These are phyloP conservation scores for Barnettozyma pratensis DNA, from an alignment of 805 yeast species.

Conservation along the genomic window DNA sequence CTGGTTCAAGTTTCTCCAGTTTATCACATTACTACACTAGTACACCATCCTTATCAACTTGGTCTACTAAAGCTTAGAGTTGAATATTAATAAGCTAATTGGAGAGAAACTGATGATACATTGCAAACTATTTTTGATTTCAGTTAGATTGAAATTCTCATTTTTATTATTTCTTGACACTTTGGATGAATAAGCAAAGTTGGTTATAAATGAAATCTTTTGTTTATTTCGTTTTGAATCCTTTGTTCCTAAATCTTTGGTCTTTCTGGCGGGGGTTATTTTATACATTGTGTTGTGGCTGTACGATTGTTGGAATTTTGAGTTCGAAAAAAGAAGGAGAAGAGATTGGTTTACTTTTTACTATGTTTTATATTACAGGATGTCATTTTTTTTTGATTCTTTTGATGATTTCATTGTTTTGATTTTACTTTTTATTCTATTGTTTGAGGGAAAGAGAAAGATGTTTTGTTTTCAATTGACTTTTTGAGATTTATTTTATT, in stretches of 20 bases:
- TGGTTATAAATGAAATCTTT: no score
- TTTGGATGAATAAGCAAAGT: no score
- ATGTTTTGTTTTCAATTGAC: not conserved
- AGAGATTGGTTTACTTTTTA: no score
- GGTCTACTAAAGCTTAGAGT: conserved; percentile 46
- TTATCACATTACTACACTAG: conserved; percentile 36
- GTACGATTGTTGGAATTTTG: no score
- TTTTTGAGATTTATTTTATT: not conserved
- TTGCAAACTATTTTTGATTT: not conserved
- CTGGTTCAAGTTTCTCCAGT: conserved; percentile 46
- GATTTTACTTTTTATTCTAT: no score
- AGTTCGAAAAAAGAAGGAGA: no score
- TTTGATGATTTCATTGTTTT: no score
- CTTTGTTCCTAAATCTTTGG: not conserved
- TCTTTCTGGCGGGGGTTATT: not conserved
- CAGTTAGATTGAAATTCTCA: no score
- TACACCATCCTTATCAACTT: conserved; percentile 48
- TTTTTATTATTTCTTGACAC: no score
- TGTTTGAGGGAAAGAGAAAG: no score
- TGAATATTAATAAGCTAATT: not conserved
- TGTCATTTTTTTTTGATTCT: no score
- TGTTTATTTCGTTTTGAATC: not conserved
- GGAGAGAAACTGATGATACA: not conserved
- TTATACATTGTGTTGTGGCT: not conserved
- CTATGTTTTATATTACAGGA: no score